Evolutionary conservation across 2,329 filamentous ascomycete genomes (phyloP), one percentile per base, ranked within the genome.

Genomic region (Escovopsis sp.): DNA sequence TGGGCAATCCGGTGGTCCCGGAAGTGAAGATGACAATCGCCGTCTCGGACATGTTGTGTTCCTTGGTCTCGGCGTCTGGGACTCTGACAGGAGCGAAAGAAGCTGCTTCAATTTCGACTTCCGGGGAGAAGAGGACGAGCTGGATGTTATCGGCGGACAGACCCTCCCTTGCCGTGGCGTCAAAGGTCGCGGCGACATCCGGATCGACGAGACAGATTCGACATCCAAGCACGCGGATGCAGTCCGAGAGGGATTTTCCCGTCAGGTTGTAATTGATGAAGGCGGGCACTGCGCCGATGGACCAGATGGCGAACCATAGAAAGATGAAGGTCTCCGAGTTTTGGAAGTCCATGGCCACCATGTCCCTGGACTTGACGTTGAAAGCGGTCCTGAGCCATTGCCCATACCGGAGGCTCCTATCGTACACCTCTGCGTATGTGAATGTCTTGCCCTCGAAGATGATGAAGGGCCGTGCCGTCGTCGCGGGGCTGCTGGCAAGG

Each of bases 181-280:
- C 67, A 12, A 84, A 58, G 6, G 73, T 72, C 1, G 64, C 54
- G n/a, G 65, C 63, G 1, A 84, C 64, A 12, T 68, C 62, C 0
- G 70, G 67, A 49, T 91, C 86, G 9, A 89, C 70, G 18, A 94
- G 57, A 43, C 88, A 65, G 3, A 93, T 55, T 9, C 71, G 72
- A 0, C 83, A 68, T 0, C 72, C 77, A 2, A 83, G 81, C 2
- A 77, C 75, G 48, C 70, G 73, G 37, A 93, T 67, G 50, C 83
- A 89, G 60, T 94, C 86, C 3, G 74, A 59, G 47, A 94, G 65
- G 0, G 85, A 70, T 26, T 80, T 75, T 11, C 78, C 80, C 0
- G 73, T 70, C 39, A 94, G 65, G 56, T 91, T 91, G 62, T 88
- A 89, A 61, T 94, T 94, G 63, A 94, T 82, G 52, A 91, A 85